Percentiles rank a stretch among this genome's conserved stretches.
phyloP scores from a whole-genome alignment of 176 grass and related monocot species.

The Raddia distichophylla region DNA sequence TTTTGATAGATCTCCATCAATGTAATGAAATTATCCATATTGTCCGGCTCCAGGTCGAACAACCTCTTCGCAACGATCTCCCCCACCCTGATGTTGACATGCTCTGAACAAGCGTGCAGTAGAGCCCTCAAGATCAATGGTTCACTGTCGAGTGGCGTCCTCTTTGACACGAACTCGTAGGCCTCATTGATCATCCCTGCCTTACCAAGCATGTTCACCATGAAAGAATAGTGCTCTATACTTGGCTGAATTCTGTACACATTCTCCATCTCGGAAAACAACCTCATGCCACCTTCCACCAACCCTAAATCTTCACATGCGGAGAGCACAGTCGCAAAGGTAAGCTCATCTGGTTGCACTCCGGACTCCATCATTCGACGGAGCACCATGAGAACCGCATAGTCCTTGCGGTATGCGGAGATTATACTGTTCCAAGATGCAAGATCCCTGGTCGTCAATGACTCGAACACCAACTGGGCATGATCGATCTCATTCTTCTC shows the following conservation, averaged over 20 bases:
- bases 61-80: slow-evolving; percentile 36
- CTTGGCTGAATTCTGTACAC: slow-evolving; percentile 45
- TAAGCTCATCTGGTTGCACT: slow-evolving; percentile 41
- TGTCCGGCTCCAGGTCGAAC: slow-evolving; percentile 60
- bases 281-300: slow-evolving; percentile 49
- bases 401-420: slow-evolving; percentile 36
- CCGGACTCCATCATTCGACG: slow-evolving; percentile 56
- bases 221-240: slow-evolving; percentile 49
- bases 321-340: slow-evolving; percentile 50
- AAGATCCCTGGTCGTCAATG: slow-evolving; percentile 53
- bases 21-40: slow-evolving; percentile 42
- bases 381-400: slow-evolving; percentile 49
- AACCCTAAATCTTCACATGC: slow-evolving; percentile 53
- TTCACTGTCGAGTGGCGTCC: slow-evolving; percentile 36
- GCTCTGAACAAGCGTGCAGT: slow-evolving; percentile 49
- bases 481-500: slow-evolving; percentile 34
- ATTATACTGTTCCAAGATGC: slow-evolving; percentile 64
- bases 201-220: slow-evolving; percentile 66
- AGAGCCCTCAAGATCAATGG: slow-evolving; percentile 48
- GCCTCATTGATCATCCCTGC: slow-evolving; percentile 52
- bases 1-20: slow-evolving; percentile 46
- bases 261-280: slow-evolving; percentile 62
- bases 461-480: slow-evolving; percentile 46
- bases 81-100: slow-evolving; percentile 35
- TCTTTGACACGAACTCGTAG: slow-evolving; percentile 43